These are phyloP conservation scores for Vanrija sp. DNA, from an alignment of 1,284 basidiomycete species.

Conservation along the genomic window DNA sequence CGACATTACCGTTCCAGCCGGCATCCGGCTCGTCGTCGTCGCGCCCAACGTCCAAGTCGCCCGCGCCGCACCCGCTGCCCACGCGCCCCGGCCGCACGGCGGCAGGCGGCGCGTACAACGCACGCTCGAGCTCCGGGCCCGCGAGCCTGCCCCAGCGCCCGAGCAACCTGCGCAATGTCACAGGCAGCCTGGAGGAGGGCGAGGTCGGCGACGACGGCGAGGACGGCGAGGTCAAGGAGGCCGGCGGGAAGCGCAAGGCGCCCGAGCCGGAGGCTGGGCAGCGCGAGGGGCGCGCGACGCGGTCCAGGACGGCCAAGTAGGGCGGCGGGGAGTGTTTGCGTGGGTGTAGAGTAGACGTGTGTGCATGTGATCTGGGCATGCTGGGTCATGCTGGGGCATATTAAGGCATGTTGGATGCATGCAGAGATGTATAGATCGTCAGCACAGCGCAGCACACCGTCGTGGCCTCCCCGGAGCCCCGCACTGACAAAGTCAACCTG, in stretches of 20 bases:
- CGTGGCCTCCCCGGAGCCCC: neutral
- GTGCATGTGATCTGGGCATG: no score
- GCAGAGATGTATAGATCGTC: no score
- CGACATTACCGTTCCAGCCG: constrained; percentile 36
- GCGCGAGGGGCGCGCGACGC: neutral
- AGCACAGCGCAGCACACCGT: no score
- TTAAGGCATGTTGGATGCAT: no score
- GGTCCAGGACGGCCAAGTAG: neutral
- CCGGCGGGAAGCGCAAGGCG: constrained; percentile 7
- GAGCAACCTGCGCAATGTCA: constrained; percentile 1
- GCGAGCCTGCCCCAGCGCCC: constrained; percentile 8
- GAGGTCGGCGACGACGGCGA: constrained; percentile 7
- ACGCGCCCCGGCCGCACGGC: neutral
- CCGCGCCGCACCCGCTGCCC: constrained; percentile 2
- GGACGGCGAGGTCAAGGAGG: constrained; percentile 12
- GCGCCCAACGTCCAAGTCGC: constrained; percentile 6
- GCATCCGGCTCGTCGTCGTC: neutral
- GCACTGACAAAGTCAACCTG: no score
- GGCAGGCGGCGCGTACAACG: no score
- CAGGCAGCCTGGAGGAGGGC: constrained; percentile 6
- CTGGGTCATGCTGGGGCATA: no score
- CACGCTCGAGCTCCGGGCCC: neutral
- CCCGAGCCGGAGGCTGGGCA: neutral
- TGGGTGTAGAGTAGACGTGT: no score
- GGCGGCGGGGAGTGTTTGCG: neutral